Evolutionary conservation across 2,329 filamentous ascomycete genomes (phyloP).

Genomic region (Xylariaceae sp.): DNA sequence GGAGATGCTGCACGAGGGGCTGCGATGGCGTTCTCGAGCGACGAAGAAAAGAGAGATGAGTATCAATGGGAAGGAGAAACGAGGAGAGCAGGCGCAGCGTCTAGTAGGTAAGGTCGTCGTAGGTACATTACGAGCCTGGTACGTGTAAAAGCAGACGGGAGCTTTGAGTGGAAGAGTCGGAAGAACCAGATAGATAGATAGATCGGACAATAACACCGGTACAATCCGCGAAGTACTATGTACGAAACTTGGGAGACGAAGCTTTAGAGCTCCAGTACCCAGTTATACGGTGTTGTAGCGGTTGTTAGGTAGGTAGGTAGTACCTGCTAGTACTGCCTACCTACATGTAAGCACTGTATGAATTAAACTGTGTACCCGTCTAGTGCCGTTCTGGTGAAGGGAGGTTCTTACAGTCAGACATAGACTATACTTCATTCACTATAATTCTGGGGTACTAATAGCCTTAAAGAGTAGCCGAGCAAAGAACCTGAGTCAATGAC

Average conservation of each 20-base stretch:
- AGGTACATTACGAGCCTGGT: background rate
- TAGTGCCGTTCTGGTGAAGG: too few relatives aligned
- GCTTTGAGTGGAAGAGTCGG: background rate
- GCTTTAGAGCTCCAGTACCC: background rate
- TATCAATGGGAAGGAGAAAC: constrained; percentile 22
- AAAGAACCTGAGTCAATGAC: background rate
- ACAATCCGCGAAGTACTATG: background rate
- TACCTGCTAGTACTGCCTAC: too few relatives aligned
- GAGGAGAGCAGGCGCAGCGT: constrained; percentile 23
- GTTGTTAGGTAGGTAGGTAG: background rate
- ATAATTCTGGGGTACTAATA: too few relatives aligned
- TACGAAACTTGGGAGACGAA: background rate
- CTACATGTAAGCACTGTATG: too few relatives aligned
- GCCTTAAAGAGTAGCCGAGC: background rate
- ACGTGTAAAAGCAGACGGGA: background rate
- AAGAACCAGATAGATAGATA: background rate
- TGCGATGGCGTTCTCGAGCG: constrained; percentile 29
- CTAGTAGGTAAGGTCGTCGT: background rate
- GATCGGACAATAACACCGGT: background rate
- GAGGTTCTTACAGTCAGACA: too few relatives aligned
- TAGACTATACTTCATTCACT: too few relatives aligned
- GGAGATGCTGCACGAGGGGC: constrained; percentile 34
- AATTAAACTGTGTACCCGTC: too few relatives aligned
- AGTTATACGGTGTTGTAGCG: constrained; percentile 18
- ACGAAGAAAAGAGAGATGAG: constrained; percentile 29